Percentiles rank a stretch among this genome's conserved stretches.
phyloP scores from a whole-genome alignment of 805 yeast species.

The Kazachstania taianensis region DNA sequence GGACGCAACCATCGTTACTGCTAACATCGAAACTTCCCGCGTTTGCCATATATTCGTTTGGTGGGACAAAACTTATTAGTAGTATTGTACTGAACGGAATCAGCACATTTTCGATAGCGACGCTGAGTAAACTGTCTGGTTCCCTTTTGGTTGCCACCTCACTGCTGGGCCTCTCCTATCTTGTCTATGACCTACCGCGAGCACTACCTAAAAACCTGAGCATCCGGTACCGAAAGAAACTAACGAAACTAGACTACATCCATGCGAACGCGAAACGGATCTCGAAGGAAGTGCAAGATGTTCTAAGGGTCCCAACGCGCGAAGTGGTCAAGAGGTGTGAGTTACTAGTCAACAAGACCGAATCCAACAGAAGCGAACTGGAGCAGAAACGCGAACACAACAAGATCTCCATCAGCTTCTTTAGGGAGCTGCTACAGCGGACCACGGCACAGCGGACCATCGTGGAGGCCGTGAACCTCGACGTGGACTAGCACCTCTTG shows the following conservation, averaged over 20 bases:
- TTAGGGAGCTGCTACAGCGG: slow-evolving; percentile 16
- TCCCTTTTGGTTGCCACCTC: slow-evolving; percentile 45
- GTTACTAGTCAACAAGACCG: slow-evolving; percentile 20
- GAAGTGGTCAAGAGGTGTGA: slow-evolving; percentile 44
- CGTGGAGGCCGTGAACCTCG: slow-evolving; percentile 21
- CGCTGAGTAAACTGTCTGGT: slow-evolving; percentile 38
- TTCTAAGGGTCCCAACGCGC: slow-evolving; percentile 69
- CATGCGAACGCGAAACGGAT: slow-evolving; percentile 70
- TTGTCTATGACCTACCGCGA: slow-evolving; percentile 73
- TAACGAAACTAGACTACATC: slow-evolving; percentile 63
- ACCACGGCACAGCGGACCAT: slow-evolving; percentile 15
- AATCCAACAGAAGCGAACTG: slow-evolving; percentile 17
- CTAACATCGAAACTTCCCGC: slow-evolving; percentile 29
- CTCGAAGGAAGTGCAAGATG: slow-evolving; percentile 72
- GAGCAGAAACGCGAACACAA: slow-evolving; percentile 19
- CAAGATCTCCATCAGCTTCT: slow-evolving; percentile 20
- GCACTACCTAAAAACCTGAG: slow-evolving; percentile 83
- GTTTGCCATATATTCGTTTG: slow-evolving; percentile 27
- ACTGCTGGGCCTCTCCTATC: slow-evolving; percentile 47
- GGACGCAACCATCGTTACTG: slow-evolving; percentile 26
- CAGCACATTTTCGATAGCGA: slow-evolving; percentile 27
- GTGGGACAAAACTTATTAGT: slow-evolving; percentile 34
- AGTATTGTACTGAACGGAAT: slow-evolving; percentile 31
- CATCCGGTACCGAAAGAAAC: slow-evolving; percentile 51
- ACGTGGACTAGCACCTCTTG: slow-evolving; percentile 22